These are phyloP conservation scores for Hypoxylon sp. DNA, from an alignment of 2,329 filamentous ascomycete genomes.

Conservation along the genomic window DNA sequence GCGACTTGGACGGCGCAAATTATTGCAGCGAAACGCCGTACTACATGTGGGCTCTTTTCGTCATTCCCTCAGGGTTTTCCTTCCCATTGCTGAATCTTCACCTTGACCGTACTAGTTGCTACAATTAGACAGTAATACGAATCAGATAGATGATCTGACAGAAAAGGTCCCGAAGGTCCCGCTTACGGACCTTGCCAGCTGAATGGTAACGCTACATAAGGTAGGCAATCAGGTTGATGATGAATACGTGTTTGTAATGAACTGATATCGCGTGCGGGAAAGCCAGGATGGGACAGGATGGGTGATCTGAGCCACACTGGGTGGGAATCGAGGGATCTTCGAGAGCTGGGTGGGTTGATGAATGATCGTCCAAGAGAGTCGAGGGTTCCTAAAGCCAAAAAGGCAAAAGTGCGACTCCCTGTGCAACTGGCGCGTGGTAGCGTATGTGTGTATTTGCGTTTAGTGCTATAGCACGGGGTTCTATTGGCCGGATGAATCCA, in stretches of 20 bases:
- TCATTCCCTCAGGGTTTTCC: constrained; percentile 4
- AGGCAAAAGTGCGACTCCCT: constrained; percentile 16
- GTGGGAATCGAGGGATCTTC: constrained; percentile 28
- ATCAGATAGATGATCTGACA: constrained; percentile 16
- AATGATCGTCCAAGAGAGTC: constrained; percentile 25
- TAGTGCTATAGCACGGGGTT: constrained; percentile 1
- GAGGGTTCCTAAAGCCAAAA: constrained; percentile 21
- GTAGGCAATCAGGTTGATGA: constrained; percentile 14
- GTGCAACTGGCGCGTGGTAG: constrained; percentile 20
- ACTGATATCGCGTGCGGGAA: constrained; percentile 21
- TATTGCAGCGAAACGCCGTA: background rate
- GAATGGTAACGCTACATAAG: constrained; percentile 20
- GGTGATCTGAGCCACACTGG: constrained; percentile 25
- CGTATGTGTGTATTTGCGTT: constrained; percentile 5
- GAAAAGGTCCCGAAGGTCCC: constrained; percentile 14
- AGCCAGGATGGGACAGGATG: constrained; percentile 10
- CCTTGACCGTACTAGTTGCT: constrained; percentile 13
- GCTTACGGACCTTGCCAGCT: constrained; percentile 12
- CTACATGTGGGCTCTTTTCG: background rate
- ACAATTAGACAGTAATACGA: constrained; percentile 7
- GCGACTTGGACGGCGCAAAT: background rate
- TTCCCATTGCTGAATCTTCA: constrained; percentile 4
- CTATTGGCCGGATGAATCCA: constrained; percentile 45
- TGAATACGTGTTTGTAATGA: constrained; percentile 42
- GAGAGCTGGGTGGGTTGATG: constrained; percentile 30